A percentile compares a stretch with the other conserved stretches of the same genome.
Conservation (phyloP, 306 rosid genomes). For the Cicer arietinum region DNA sequence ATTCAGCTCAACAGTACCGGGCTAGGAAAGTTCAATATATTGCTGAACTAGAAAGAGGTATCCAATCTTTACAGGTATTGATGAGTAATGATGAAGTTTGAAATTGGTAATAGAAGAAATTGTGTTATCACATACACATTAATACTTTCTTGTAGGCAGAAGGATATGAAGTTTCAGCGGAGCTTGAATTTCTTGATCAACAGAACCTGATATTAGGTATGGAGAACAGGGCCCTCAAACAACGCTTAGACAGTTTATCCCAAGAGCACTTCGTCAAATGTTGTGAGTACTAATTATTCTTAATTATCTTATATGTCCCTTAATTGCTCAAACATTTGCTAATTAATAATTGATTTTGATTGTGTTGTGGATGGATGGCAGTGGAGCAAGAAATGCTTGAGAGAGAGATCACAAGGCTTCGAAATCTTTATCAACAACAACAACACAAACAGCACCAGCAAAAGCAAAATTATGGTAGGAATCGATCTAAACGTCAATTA, state of each 20-base stretch:
- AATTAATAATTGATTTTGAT: not conserved
- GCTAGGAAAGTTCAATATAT: conserved; percentile 82
- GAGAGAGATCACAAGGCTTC: conserved; percentile 54
- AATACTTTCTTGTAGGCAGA: conserved; percentile 55
- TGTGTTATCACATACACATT: not conserved
- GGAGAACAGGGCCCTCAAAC: conserved; percentile 90
- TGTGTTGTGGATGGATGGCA: conserved; percentile 12
- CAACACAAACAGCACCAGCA: conserved; percentile 39
- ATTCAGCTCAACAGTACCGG: conserved; percentile 72
- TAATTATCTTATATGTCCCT: not conserved
- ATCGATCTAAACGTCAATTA: conserved; percentile 32
- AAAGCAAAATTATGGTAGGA: conserved; percentile 24
- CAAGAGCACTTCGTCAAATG: conserved; percentile 86
- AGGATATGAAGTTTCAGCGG: conserved; percentile 80
- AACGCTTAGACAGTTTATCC: conserved; percentile 72
- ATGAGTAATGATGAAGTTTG: not conserved
- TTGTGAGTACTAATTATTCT: conserved; percentile 50
- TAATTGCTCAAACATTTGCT: not conserved
- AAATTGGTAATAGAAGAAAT: not conserved
- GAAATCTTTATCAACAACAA: conserved; percentile 44
- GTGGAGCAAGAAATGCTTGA: conserved; percentile 69
- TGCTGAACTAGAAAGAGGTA: conserved; percentile 74
- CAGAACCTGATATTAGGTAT: conserved; percentile 62
- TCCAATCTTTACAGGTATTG: conserved; percentile 68
- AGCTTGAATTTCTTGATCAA: conserved; percentile 88